These are phyloP conservation scores for Botrytis fabae DNA, from an alignment of 2,329 filamentous ascomycete species.

Conservation along the genomic window DNA sequence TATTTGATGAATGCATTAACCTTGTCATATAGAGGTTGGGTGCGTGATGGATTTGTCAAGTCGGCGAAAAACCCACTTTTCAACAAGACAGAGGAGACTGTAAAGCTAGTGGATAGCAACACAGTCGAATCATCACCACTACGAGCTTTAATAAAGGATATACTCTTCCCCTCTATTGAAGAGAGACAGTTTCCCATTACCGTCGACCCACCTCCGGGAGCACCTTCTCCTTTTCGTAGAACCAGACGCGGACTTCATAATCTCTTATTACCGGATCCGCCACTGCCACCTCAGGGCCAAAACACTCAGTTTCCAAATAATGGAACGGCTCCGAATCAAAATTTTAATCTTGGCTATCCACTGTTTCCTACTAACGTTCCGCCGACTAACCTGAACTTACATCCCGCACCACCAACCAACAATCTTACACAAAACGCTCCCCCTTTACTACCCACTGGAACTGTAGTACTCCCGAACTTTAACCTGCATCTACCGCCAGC, in stretches of 20 bases:
- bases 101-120: background rate
- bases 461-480: background rate
- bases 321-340: background rate
- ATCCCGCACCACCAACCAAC: background rate
- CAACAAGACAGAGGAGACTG: background rate
- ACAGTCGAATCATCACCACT: background rate
- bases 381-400: background rate
- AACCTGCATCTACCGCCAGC: background rate
- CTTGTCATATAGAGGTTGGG: background rate
- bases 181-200: background rate
- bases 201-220: background rate
- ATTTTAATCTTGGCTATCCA: background rate
- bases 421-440: background rate
- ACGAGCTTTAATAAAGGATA: background rate
- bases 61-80: background rate
- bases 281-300: background rate
- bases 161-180: background rate
- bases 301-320: background rate
- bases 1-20: slow-evolving; percentile 1
- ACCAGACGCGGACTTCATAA: background rate
- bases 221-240: background rate
- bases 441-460: background rate
- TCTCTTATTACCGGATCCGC: background rate
- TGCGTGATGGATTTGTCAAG: background rate
- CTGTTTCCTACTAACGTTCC: background rate